Evolutionary conservation across 2,329 filamentous ascomycete genomes (phyloP), one percentile per base, ranked within the genome.

Genomic region (Nemania sp.): DNA sequence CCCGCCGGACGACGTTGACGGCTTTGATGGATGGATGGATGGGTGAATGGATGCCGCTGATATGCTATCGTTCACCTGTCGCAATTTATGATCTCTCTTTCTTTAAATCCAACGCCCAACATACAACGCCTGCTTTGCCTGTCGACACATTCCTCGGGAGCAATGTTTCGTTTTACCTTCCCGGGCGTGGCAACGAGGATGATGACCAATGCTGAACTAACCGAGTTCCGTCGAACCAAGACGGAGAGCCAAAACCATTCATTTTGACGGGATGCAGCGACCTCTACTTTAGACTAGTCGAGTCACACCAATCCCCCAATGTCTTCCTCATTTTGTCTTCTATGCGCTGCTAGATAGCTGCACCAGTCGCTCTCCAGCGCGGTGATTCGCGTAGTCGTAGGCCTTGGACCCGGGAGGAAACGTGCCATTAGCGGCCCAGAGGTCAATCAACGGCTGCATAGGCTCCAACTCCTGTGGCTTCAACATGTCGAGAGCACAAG

Each of bases 391-490:
- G 73, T 88, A 89, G 69, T 88, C 86, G 75, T 90, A 90, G 1
- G 88, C 89, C 80, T 89, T 90, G 49, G 88, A 90, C 70, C 92
- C 92, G 13, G 89, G 88, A 1, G 94, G 94, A 74, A 98, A 92
- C 27, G 94, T 92, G 67, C 94, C 94, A 77, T 95, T 95, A 70
- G 91, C 91, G 27, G 94, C 90, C 91, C 94, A 98, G 55, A 98
- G 87, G 76, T 98, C 94, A 73, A 98, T 93, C 73, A 98, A 82
- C 27, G 93, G 93, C 83, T 97, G 93, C 93, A 98, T 97, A 24
- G 95, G 95, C 85, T 98, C 94, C 75, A 97, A 88, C 81, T 98
- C 95, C 76, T 93, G 92, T 67, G 94, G 93, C 73, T 92, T 92
- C 69, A 98, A 88, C 83, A 98, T 91, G 75, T 92, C 91, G 72